Percentiles rank a stretch among this genome's conserved stretches.
Conservation (phyloP, 2,329 filamentous ascomycete species). For the Aureobasidium subglaciale region DNA sequence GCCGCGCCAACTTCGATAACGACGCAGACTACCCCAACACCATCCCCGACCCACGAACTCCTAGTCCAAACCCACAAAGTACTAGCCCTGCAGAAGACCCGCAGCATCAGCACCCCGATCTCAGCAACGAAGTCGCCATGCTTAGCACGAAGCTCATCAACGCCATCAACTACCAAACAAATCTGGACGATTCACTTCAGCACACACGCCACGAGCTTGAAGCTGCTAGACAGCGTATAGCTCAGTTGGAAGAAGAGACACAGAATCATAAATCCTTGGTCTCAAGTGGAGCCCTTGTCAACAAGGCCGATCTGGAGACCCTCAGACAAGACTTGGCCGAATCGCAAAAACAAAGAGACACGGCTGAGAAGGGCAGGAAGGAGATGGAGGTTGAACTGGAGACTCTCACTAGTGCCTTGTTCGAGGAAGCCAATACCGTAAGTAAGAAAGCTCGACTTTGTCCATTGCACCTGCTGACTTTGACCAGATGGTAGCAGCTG, state of each 20-base stretch:
- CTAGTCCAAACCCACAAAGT: slow-evolving; percentile 16
- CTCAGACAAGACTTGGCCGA: slow-evolving; percentile 35
- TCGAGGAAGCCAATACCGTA: slow-evolving; percentile 91
- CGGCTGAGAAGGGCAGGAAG: slow-evolving; percentile 61
- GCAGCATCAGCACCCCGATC: slow-evolving; percentile 42
- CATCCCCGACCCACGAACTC: slow-evolving; percentile 18
- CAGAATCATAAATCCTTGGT: slow-evolving; percentile 65
- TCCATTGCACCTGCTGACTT: slow-evolving; percentile 22
- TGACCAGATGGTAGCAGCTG: slow-evolving; percentile 75
- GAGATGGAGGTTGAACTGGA: slow-evolving; percentile 90
- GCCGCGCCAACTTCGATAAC: slow-evolving; percentile 9
- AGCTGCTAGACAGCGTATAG: slow-evolving; percentile 58
- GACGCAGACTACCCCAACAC: slow-evolving; percentile 18
- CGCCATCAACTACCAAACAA: slow-evolving; percentile 93
- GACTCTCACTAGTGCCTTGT: slow-evolving; percentile 82
- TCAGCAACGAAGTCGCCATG: slow-evolving; percentile 72
- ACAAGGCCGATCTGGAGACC: slow-evolving; percentile 51
- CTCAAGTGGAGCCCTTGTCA: slow-evolving; percentile 66
- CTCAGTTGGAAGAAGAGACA: slow-evolving; percentile 60
- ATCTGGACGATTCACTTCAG: slow-evolving; percentile 79
- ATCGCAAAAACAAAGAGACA: slow-evolving; percentile 34
- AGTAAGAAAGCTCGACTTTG: slow-evolving; percentile 23
- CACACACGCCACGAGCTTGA: slow-evolving; percentile 79
- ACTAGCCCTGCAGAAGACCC: slow-evolving; percentile 8
- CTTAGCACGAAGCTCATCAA: slow-evolving; percentile 94